Base-by-base conservation (phyloP, 768 basidiomycete species). In the Aureoboletus auriporus region DNA sequence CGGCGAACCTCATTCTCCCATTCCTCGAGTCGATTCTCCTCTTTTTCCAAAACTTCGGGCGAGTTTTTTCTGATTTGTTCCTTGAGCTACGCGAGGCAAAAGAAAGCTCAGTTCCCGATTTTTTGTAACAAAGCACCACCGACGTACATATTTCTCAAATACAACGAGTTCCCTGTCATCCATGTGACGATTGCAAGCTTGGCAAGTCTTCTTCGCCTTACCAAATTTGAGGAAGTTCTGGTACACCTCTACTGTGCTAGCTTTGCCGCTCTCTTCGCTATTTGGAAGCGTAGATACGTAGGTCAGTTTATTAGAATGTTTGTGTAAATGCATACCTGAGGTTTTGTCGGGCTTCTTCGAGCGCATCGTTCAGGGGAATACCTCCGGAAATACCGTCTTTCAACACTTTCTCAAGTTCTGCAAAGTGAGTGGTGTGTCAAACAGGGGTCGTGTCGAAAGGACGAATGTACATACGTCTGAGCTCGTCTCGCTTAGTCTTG, bases 151-250 rank as follows among this genome's bases (percentile, higher is more conserved):
- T 68, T 75, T 77, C 64, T 93, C 86, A 51, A 93, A 89, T 1
- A 76, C 73, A 0, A 68, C 67, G 39, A 78, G 55, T 38, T 84
- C 83, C 2, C 63, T 59, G 26, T 77, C 75, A 17, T 77, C 69
- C 60, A 97, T 68, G 34, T 72, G 72, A 1, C 93, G 79, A 56
- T 83, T 81, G 62, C 95, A 98, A 8, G 82, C 83, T 10, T 78
- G 72, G 59, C 95, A 99, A 0, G 74, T 65, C 59, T 86, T 83
- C 52, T 84, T 78, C 42, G 74, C 69, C 60, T 78, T 79, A 30
- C 86, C 89, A 1, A 67, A 64, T 13, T 71, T 67, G 35, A 91
- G 72, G 28, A 89, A 56, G 1, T 64, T 62, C 48, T 82, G 71
- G 48, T 80, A 94, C 31, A 77, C 72, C 26, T 65, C 66, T 12